Base-by-base conservation (phyloP, 2,329 filamentous ascomycete species). In the Hypoxylon sp. region DNA sequence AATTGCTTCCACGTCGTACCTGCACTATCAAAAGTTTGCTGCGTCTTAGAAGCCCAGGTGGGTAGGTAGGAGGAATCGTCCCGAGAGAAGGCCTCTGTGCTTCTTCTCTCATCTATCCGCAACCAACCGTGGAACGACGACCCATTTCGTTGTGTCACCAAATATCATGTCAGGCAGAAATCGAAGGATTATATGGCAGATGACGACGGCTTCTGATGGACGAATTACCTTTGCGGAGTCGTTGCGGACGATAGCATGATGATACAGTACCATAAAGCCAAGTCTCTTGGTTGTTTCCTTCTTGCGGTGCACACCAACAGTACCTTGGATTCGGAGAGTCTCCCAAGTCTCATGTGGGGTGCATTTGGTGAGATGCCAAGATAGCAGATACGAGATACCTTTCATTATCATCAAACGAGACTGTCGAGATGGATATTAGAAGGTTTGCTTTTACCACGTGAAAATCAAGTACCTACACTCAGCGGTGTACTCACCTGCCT, bases 391-490 rank as follows among this genome's bases (percentile, higher is more conserved):
- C 29, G 41, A 51, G 35, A 46, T 20, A 27, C 11, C 37, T 33
- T 35, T 17, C 20, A 41, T 47, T 26, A 10, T n/a, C 31, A n/a
- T 21, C 18, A 35, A 23, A 21, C 17, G 29, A 21, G 13, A 17
- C 18, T 17, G 24, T 38, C 31, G n/a, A 23, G 42, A 9, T 18
- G 17, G 15, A 15, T 40, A 56, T 15, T 11, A 3, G 6, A 11
- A 41, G 9, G 45, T 43, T 17, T 49, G 37, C 38, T 9, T 45
- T 54, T 43, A 26, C 52, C 52, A 55, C 45, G 52, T 55, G 52
- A 35, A 45, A 55, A 8, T 35, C 18, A 46, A 42, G 38, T 21
- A 27, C 38, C 46, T 29, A 40, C 21, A 29, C n/a, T n/a, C n/a
- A n/a, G n/a, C n/a, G n/a, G n/a, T n/a, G n/a, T n/a, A n/a, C n/a